A percentile compares a stretch with the other conserved stretches of the same genome.
These are phyloP conservation scores for Kappamyces sp. DNA, from an alignment of 192 early-diverging fungal species.

Conservation along the genomic window DNA sequence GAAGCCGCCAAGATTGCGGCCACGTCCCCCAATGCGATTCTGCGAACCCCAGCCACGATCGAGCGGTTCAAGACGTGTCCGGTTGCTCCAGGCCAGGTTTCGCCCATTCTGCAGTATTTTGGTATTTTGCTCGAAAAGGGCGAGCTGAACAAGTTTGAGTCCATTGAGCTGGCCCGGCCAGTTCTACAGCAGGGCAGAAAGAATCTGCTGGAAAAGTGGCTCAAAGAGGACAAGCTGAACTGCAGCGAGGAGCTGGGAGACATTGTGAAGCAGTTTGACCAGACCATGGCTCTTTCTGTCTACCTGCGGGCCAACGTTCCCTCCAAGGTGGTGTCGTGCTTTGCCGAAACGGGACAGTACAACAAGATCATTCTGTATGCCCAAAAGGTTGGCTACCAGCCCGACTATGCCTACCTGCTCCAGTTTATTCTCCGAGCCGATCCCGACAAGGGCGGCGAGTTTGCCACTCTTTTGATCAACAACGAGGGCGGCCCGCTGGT, in stretches of 20 bases:
- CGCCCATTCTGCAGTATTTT: conserved; percentile 97
- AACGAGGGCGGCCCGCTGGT: conserved; percentile 78
- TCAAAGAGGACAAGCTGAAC: conserved; percentile 97
- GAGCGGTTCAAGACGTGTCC: conserved; percentile 86
- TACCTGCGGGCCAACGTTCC: conserved; percentile 92
- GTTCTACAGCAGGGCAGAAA: conserved; percentile 87
- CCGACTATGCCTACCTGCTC: conserved; percentile 86
- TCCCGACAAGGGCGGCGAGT: conserved; percentile 89
- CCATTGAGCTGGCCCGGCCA: conserved; percentile 85
- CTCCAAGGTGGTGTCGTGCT: conserved; percentile 90
- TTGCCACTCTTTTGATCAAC: conserved; percentile 81
- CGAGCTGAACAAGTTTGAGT: conserved; percentile 90
- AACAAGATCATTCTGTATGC: conserved; percentile 95
- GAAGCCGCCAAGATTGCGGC: conserved; percentile 96
- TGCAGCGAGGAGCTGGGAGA: conserved; percentile 98
- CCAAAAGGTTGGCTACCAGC: conserved; percentile 86
- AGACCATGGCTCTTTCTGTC: conserved; percentile 85
- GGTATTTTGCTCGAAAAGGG: conserved; percentile 91
- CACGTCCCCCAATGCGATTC: conserved; percentile 87
- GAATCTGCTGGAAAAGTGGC: conserved; percentile 93
- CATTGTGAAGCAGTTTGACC: conserved; percentile 86
- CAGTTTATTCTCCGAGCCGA: conserved; percentile 86
- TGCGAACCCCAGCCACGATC: conserved; percentile 90
- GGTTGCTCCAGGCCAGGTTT: conserved; percentile 64
- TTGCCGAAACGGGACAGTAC: conserved; percentile 92